Evolutionary conservation across 2,329 filamentous ascomycete species (phyloP).

Genomic region (Uncinocarpus reesii): DNA sequence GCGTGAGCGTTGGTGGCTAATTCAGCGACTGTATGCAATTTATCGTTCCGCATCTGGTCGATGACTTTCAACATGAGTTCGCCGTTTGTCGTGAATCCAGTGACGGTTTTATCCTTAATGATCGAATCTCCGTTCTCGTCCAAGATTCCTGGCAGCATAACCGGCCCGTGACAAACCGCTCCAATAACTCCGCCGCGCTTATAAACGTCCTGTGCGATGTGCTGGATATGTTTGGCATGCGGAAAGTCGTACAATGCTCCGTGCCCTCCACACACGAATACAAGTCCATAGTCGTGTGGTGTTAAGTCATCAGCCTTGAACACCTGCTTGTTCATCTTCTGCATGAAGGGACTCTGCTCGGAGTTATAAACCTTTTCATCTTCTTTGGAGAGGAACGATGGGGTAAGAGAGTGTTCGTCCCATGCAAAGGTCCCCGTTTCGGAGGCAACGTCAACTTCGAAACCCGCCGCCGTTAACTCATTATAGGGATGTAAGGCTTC

Average conservation of each 20-base stretch:
- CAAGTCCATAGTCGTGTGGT: conserved; percentile 18
- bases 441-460: conserved; percentile 39
- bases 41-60: conserved; percentile 23
- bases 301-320: conserved; percentile 19
- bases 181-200: conserved; percentile 34
- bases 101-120: conserved; percentile 31
- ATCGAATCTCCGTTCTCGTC: conserved; percentile 26
- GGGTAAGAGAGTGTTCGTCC: conserved; percentile 36
- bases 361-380: conserved; percentile 34
- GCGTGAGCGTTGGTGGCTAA: conserved; percentile 11
- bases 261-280: conserved; percentile 24
- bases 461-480: conserved; percentile 29
- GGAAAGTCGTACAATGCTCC: conserved; percentile 41
- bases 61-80: conserved; percentile 29
- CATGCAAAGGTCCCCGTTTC: conserved; percentile 36
- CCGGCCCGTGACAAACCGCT: conserved; percentile 34
- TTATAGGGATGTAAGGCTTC: conserved; percentile 18
- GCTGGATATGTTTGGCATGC: conserved; percentile 33
- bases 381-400: conserved; percentile 31
- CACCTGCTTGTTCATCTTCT: conserved; percentile 34
- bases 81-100: conserved; percentile 33
- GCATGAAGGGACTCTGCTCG: conserved; percentile 33
- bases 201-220: conserved; percentile 35
- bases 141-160: conserved; percentile 29
- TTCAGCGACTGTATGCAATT: conserved; percentile 18